Evolutionary conservation across 257 asterid species (phyloP).

Genomic region (Nicotiana tabacum): DNA sequence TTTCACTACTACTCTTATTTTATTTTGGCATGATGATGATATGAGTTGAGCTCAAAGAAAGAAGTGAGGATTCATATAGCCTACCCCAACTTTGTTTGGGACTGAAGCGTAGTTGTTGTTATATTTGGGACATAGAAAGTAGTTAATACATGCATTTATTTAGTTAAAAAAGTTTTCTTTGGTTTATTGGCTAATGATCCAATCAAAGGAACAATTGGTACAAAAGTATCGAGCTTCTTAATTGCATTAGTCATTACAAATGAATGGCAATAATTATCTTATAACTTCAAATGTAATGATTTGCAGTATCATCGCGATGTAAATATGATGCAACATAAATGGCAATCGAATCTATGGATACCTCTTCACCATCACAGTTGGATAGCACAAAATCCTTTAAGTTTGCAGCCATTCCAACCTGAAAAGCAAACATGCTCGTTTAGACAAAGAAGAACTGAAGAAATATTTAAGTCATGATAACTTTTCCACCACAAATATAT

Average conservation of each 20-base stretch:
- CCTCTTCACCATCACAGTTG: constrained; percentile 71
- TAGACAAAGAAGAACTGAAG: background rate
- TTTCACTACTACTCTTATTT: too few relatives aligned
- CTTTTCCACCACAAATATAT: background rate
- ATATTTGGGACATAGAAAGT: background rate
- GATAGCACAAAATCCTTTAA: constrained; percentile 65
- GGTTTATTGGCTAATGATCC: background rate
- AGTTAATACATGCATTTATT: background rate
- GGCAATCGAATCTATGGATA: constrained; percentile 17
- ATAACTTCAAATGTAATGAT: background rate
- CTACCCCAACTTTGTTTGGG: too few relatives aligned
- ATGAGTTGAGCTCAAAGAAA: too few relatives aligned
- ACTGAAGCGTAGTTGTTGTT: too few relatives aligned
- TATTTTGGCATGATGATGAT: too few relatives aligned
- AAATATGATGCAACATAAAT: background rate
- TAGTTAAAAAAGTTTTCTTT: background rate
- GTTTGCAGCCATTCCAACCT: constrained; percentile 93
- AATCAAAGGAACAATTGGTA: background rate
- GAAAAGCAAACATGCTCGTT: constrained; percentile 15
- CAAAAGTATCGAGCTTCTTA: background rate
- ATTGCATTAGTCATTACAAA: background rate
- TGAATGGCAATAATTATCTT: background rate
- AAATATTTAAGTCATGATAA: background rate
- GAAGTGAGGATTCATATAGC: too few relatives aligned
- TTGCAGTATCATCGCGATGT: constrained; percentile 5